Evolutionary conservation across 257 asterid species (phyloP), one percentile per base, ranked within the genome.

Genomic region (Solanum appendiculatum): DNA sequence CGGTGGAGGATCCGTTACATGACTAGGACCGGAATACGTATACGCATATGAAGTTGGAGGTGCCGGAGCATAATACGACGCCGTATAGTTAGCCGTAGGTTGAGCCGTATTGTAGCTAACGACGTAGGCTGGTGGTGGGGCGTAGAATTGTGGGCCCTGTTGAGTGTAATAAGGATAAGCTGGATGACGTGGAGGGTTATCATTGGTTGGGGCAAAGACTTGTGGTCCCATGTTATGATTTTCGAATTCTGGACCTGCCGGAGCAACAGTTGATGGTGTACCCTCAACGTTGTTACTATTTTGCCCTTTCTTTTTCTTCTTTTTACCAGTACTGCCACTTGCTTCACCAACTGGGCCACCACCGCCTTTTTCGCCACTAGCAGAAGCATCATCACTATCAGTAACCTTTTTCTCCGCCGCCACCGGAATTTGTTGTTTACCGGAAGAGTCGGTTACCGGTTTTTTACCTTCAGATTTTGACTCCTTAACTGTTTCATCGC

Each of bases 71-170:
- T 93, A 92, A 74, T 92, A 92, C 89, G 98, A 92, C 21, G 96
- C 87, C 86, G 97, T 88, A 64, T 91, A 56, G 86, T 86, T 91
- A 29, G 86, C 90, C 29, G 88, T 64, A 25, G 98, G 95, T 77
- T 93, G 82, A 86, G 95, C 88, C 58, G 95, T 92, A 29, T 92
- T 94, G 95, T 94, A 94, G 91, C 94, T 94, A 84, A 92, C 89
- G 37, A 91, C 94, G 83, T 87, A 92, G 29, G 46, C 91, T 0
- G 95, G 93, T 44, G 90, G 86, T 74, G 92, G 88, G 39, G 85
- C 86, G 31, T 72, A 82, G 40, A 87, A 88, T 3, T 39, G 86
- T 23, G 88, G 86, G 31, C 81, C 88, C 70, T 77, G 78, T 1
- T 87, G 88, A 25, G 90, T 91, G 73, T 89, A 78, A 31, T 85